These are phyloP conservation scores for Hagleromyces aurorensis DNA, from an alignment of 805 yeast genomes.

Conservation along the genomic window DNA sequence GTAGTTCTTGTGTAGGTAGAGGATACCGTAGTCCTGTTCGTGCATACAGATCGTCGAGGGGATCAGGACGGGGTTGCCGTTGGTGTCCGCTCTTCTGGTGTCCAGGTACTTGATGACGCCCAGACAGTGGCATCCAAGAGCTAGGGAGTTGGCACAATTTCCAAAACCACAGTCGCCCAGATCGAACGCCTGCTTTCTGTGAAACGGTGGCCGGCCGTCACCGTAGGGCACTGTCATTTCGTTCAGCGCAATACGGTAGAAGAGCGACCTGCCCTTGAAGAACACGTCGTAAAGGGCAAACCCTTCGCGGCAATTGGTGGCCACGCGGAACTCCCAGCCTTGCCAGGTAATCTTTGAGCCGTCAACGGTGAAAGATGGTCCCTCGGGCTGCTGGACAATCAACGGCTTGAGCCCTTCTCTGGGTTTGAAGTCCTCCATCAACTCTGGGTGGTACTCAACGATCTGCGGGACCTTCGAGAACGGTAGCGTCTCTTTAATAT, in stretches of 20 bases:
- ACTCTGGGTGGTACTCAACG: constrained; percentile 69
- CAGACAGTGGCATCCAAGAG: constrained; percentile 74
- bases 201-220: constrained; percentile 76
- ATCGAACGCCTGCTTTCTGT: constrained; percentile 82
- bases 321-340: constrained; percentile 73
- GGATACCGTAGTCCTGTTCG: constrained; percentile 68
- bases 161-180: constrained; percentile 84
- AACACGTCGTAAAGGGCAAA: constrained; percentile 62
- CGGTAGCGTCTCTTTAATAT: constrained; percentile 45
- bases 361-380: constrained; percentile 57
- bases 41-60: constrained; percentile 75
- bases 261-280: constrained; percentile 69
- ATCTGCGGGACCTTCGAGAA: constrained; percentile 48
- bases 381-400: constrained; percentile 67
- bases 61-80: constrained; percentile 54
- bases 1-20: constrained; percentile 74
- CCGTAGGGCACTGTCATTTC: constrained; percentile 90
- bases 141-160: constrained; percentile 56
- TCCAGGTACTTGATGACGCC: constrained; percentile 73
- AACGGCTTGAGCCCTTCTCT: constrained; percentile 60
- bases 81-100: constrained; percentile 44
- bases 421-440: constrained; percentile 41
- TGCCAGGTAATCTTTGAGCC: constrained; percentile 68
- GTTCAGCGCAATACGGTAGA: constrained; percentile 64
- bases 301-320: constrained; percentile 71